Evolutionary conservation across 495 filamentous ascomycete genomes (phyloP).

Genomic region (Daldinia bambusicola): DNA sequence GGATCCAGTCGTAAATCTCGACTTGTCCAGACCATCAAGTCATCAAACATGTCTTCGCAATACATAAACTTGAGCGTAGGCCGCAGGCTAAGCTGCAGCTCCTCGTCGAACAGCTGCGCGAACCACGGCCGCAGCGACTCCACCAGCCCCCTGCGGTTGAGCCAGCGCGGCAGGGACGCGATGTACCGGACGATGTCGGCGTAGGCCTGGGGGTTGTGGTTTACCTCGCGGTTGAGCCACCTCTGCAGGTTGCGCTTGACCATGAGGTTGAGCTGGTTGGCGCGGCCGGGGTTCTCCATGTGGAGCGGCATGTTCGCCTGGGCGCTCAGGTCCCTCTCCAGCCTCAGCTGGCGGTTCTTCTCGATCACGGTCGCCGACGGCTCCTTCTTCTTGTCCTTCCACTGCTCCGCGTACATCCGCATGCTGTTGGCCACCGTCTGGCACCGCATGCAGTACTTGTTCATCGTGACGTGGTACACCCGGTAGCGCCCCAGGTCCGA

Average conservation of each 20-base stretch:
- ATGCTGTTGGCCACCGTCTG: not conserved
- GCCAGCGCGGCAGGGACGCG: conserved; percentile 42
- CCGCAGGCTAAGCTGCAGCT: conserved; percentile 46
- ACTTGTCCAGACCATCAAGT: conserved; percentile 51
- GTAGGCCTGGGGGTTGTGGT: not conserved
- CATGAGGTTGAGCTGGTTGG: conserved; percentile 1
- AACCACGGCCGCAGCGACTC: conserved; percentile 48
- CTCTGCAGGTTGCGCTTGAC: not conserved
- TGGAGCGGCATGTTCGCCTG: not conserved
- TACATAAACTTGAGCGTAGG: conserved; percentile 54
- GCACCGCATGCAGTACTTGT: conserved; percentile 19
- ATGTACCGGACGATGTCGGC: conserved; percentile 40
- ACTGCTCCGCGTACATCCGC: not conserved
- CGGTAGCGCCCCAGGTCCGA: conserved; percentile 27
- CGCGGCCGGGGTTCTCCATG: not conserved
- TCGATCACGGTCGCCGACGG: not conserved
- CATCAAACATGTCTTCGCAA: conserved; percentile 52
- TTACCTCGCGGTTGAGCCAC: not conserved
- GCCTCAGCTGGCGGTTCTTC: not conserved
- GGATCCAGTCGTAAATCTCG: not conserved
- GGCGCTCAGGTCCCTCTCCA: not conserved
- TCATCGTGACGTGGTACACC: not conserved
- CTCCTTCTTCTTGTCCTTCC: not conserved
- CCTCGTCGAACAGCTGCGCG: conserved; percentile 35
- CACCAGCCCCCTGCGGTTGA: conserved; percentile 40